Conservation (phyloP, 164 flowering plant species). For the Kingdonia uniflora region DNA sequence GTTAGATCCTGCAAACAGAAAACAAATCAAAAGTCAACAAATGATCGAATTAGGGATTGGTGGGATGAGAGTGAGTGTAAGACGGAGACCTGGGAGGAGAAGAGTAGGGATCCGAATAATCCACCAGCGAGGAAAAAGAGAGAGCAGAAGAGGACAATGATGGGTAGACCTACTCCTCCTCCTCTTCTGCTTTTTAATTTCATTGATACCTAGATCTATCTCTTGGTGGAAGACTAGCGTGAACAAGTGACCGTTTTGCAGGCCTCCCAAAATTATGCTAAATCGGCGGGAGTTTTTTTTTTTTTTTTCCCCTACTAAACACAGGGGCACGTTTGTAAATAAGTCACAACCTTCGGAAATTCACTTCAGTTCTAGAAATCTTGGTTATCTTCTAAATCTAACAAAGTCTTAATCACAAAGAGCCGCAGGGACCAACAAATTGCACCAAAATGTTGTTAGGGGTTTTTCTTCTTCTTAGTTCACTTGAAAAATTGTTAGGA, state of each 20-base stretch:
- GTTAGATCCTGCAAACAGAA: conserved; percentile 16
- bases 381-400: too few species aligned
- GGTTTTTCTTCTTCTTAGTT: too few species aligned
- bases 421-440: too few species aligned
- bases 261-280: not conserved
- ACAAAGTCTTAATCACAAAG: too few species aligned
- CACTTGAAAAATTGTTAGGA: too few species aligned
- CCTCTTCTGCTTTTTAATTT: conserved; percentile 23
- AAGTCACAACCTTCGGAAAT: too few species aligned
- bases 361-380: too few species aligned
- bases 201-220: conserved; percentile 8
- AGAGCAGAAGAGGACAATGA: conserved; percentile 33
- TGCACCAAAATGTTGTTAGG: too few species aligned
- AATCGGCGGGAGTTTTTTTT: conserved; percentile 8
- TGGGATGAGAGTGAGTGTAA: not conserved
- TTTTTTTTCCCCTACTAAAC: too few species aligned
- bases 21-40: not conserved
- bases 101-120: conserved; percentile 42
- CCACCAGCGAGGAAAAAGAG: conserved; percentile 67
- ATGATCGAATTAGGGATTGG: not conserved
- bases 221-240: not conserved
- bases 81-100: conserved; percentile 40
- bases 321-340: too few species aligned
- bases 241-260: conserved; percentile 2
- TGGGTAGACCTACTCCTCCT: conserved; percentile 31